A percentile compares a stretch with the other conserved stretches of the same genome.
Conservation (phyloP, 305 asterid genomes). For the Euphrasia arctica region DNA sequence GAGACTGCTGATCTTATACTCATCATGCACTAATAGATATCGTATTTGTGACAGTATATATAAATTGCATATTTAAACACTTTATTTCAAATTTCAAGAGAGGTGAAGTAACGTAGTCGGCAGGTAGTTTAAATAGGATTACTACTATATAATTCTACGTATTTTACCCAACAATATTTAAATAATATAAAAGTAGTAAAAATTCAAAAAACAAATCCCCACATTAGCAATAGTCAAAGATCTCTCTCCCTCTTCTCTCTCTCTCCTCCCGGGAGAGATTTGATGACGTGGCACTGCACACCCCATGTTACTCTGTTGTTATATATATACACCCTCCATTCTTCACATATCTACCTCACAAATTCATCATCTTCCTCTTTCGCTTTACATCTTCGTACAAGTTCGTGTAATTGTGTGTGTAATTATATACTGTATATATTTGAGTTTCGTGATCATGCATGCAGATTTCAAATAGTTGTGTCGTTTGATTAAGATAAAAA, state of each 20-base stretch:
- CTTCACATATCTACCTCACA: not conserved
- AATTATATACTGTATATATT: too few species aligned
- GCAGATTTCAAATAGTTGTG: not conserved
- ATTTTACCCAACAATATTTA: not conserved
- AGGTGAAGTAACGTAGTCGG: slow-evolving; percentile 18
- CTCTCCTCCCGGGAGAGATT: not conserved
- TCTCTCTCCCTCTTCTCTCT: slow-evolving; percentile 7
- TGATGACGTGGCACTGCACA: slow-evolving; percentile 2
- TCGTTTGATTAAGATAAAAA: not conserved
- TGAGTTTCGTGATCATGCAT: not conserved
- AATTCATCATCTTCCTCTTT: not conserved
- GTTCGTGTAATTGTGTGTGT: too few species aligned
- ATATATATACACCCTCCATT: slow-evolving; percentile 3
- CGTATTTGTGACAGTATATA: too few species aligned
- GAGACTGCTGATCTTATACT: too few species aligned
- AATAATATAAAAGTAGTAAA: not conserved
- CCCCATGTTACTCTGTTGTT: slow-evolving; percentile 3
- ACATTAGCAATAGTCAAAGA: slow-evolving; percentile 5
- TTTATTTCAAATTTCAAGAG: slow-evolving; percentile 3
- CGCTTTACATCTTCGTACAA: not conserved
- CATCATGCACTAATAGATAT: too few species aligned
- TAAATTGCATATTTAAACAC: too few species aligned
- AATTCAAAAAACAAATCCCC: not conserved
- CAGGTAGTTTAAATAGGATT: not conserved
- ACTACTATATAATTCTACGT: slow-evolving; percentile 2